Evolutionary conservation across 2,329 filamentous ascomycete genomes (phyloP).

Genomic region (Malbranchea zuffiana): DNA sequence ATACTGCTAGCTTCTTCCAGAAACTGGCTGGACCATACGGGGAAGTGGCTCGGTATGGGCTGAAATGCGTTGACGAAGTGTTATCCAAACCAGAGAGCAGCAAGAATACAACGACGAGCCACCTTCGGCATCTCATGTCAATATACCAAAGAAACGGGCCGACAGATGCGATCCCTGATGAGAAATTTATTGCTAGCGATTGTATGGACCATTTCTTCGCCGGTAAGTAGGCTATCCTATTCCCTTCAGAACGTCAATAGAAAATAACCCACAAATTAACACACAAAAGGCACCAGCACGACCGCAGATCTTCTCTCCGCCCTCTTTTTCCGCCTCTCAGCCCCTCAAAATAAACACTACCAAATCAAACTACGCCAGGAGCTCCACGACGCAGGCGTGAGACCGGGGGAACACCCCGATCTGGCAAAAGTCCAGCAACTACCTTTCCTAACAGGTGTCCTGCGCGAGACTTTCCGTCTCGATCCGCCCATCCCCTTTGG

Average conservation of each 20-base stretch:
- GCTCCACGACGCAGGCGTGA: conserved; percentile 10
- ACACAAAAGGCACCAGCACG: conserved; percentile 9
- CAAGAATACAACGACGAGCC: conserved; percentile 4
- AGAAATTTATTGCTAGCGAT: conserved; percentile 15
- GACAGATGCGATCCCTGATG: conserved; percentile 10
- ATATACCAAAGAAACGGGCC: conserved; percentile 12
- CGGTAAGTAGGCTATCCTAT: conserved; percentile 7
- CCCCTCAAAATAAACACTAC: conserved; percentile 13
- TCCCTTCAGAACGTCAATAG: neutral
- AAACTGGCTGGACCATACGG: conserved; percentile 2
- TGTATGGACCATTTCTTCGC: conserved; percentile 15
- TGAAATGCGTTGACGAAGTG: conserved; percentile 11
- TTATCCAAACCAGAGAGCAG: conserved; percentile 1
- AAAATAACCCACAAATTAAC: conserved; percentile 1
- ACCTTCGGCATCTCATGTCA: conserved; percentile 13
- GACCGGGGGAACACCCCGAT: conserved; percentile 3
- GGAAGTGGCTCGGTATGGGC: conserved; percentile 11
- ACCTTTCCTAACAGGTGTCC: conserved; percentile 30
- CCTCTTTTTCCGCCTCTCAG: conserved; percentile 15
- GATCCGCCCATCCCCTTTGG: conserved; percentile 34
- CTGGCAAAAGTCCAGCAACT: conserved; percentile 10
- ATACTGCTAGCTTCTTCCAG: neutral
- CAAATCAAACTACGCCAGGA: conserved; percentile 14
- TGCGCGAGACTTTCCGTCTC: conserved; percentile 34
- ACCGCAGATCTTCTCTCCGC: conserved; percentile 13